Evolutionary conservation across 805 yeast species (phyloP), one percentile per base, ranked within the genome.

Genomic region (Ogataea naganishii): DNA sequence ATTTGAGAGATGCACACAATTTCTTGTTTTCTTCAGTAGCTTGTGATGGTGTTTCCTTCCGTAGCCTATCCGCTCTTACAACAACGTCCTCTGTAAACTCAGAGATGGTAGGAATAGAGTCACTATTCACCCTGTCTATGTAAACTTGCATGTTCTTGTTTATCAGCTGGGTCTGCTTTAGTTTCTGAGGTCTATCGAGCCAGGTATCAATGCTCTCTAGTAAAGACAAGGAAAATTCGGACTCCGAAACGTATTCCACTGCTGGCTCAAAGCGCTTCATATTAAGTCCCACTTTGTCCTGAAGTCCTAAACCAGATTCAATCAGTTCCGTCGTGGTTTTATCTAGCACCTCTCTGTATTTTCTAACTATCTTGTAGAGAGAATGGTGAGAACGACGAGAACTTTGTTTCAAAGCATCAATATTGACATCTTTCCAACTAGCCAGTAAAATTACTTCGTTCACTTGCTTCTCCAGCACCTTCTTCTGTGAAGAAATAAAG

Each of bases 401-500:
- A 55, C 96, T 84, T 55, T 88, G 96, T 43, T 84, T 86, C 45
- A 92, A 65, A 0, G 98, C 95, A 47, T 82, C 94, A 25, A 86
- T 73, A 46, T 92, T 94, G 9, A 86, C 88, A 58, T 92, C 99
- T 43, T 88, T 86, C 97, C 97, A 94, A 46, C 95, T 83, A 2
- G 98, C 96, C 11, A 92, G 63, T 26, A 84, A 58, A 24, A 92
- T 85, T 4, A 86, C 78, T 34, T 92, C 98, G 20, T 75, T 66
- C 8, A 92, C 71, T 29, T 85, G 85, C 47, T 88, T 89, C 35
- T 78, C 84, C 20, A 89, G 58, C 3, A 56, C 52, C 43, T 68
- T 72, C 50, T 66, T 75, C 1, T 66, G 65, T 1, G 47, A 46
- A 0, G 41, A 44, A 7, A 86, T 47, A 8, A 58, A 51, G 0